Evolutionary conservation across 169 alveolate species (phyloP).

Genomic region (Eimeria sp.): DNA sequence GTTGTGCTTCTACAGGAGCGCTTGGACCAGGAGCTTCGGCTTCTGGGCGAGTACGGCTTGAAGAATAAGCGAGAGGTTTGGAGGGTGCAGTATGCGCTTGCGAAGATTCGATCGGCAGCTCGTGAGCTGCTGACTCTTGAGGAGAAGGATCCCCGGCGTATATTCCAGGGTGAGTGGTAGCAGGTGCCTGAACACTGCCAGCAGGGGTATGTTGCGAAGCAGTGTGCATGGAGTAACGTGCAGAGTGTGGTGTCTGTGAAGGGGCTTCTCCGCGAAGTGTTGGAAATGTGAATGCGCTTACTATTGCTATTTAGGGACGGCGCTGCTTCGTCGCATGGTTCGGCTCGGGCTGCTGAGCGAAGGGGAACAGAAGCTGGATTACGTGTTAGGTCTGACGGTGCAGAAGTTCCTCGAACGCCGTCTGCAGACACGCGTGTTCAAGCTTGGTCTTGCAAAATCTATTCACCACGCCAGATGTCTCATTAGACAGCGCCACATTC

Average conservation of each 20-base stretch:
- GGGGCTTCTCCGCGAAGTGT: background rate
- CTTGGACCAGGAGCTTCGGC: constrained; percentile 96
- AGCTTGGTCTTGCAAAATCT: constrained; percentile 97
- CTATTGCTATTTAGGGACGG: constrained; percentile 92
- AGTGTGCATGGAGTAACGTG: background rate
- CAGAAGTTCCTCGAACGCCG: constrained; percentile 99
- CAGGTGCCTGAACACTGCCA: background rate
- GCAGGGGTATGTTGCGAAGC: background rate
- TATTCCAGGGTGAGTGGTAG: constrained; percentile 95
- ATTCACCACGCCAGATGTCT: constrained; percentile 99
- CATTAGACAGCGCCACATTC: constrained; percentile 99
- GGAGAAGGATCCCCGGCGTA: constrained; percentile 97
- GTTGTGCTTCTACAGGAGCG: constrained; percentile 92
- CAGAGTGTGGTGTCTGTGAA: background rate
- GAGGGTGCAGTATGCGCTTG: constrained; percentile 98
- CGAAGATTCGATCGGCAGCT: constrained; percentile 99
- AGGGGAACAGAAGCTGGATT: constrained; percentile 98
- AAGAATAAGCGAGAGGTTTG: constrained; percentile 99
- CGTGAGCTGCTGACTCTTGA: constrained; percentile 99
- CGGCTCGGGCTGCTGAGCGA: constrained; percentile 98
- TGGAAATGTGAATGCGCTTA: background rate
- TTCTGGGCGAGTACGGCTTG: constrained; percentile 99
- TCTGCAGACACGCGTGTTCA: constrained; percentile 99
- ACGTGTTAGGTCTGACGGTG: constrained; percentile 98
- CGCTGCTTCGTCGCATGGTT: constrained; percentile 99